phyloP scores from a whole-genome alignment of 352 stramenopile genomes.

The Globisporangium nodosum region DNA sequence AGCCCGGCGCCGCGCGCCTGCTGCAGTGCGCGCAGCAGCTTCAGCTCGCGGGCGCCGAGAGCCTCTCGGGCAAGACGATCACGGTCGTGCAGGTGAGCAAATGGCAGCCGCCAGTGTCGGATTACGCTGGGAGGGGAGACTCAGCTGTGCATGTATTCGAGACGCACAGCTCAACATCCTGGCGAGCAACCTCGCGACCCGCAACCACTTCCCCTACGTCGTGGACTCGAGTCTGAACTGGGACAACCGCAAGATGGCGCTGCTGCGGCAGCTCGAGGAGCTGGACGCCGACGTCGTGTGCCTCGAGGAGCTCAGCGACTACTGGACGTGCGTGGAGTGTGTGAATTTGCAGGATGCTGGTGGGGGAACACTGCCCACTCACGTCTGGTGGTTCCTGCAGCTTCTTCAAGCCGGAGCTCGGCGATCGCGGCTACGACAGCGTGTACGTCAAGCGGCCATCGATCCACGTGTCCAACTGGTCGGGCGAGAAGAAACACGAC shows the following conservation, averaged over 20 bases:
- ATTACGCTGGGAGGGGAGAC: background rate
- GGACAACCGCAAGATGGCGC: constrained; percentile 73
- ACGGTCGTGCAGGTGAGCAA: constrained; percentile 60
- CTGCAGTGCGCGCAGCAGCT: constrained; percentile 50
- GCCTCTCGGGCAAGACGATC: constrained; percentile 58
- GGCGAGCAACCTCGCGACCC: constrained; percentile 78
- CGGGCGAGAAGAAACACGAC: constrained; percentile 83
- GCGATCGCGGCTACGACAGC: constrained; percentile 75
- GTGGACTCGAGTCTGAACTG: constrained; percentile 75
- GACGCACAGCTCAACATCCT: constrained; percentile 69
- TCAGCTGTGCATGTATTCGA: no score
- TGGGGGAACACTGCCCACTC: background rate
- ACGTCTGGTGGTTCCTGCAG: constrained; percentile 17
- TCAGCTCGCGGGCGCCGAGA: constrained; percentile 16
- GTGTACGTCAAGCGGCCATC: constrained; percentile 83
- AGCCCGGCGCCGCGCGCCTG: constrained; percentile 17
- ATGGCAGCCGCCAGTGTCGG: background rate
- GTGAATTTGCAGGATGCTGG: no score
- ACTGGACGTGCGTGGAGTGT: constrained; percentile 66
- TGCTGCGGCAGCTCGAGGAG: constrained; percentile 67
- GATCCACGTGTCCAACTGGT: constrained; percentile 83
- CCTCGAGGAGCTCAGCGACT: constrained; percentile 84
- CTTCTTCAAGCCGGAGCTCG: constrained; percentile 77
- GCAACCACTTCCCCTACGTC: constrained; percentile 86
- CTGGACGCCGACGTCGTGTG: constrained; percentile 80